Percentiles rank a stretch among this genome's conserved stretches.
Conservation (phyloP, 2,329 filamentous ascomycete genomes). For the Balansia obtecta region DNA sequence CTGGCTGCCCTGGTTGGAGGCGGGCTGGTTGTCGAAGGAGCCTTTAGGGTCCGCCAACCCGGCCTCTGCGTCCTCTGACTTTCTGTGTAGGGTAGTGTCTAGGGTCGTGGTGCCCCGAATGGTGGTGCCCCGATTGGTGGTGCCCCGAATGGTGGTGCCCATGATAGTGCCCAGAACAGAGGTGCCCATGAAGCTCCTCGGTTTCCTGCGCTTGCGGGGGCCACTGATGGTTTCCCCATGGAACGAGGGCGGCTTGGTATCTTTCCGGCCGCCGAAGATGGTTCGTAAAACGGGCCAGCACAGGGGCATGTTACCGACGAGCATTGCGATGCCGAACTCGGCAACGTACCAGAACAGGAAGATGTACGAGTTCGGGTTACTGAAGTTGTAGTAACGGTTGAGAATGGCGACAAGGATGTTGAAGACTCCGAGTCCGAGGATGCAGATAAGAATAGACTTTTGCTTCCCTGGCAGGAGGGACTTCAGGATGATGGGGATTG, state of each 20-base stretch:
- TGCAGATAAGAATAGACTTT: constrained; percentile 39
- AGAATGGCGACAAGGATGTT: constrained; percentile 43
- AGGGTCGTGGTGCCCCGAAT: constrained; percentile 10
- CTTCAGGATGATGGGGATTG: constrained; percentile 30
- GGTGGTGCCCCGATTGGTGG: constrained; percentile 8
- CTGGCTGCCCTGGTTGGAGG: constrained; percentile 14
- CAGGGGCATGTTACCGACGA: constrained; percentile 49
- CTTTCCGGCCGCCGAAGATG: constrained; percentile 16
- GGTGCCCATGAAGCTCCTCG: constrained; percentile 6
- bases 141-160: constrained; percentile 11
- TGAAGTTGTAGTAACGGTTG: constrained; percentile 51
- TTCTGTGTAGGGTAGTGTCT: too few relatives aligned
- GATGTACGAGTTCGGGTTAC: constrained; percentile 37
- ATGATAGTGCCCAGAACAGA: constrained; percentile 12
- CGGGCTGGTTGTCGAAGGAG: background rate
- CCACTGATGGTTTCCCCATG: constrained; percentile 10
- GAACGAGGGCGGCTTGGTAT: constrained; percentile 14
- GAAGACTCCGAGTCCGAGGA: constrained; percentile 45
- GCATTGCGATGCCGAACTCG: constrained; percentile 45
- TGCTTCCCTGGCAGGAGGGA: constrained; percentile 26
- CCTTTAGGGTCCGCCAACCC: background rate
- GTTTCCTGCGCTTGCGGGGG: constrained; percentile 7
- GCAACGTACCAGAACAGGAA: constrained; percentile 51
- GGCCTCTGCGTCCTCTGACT: constrained; percentile 15
- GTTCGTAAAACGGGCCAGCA: constrained; percentile 44